phyloP scores from a whole-genome alignment of 768 basidiomycete species.

The Suillus weaverae region DNA sequence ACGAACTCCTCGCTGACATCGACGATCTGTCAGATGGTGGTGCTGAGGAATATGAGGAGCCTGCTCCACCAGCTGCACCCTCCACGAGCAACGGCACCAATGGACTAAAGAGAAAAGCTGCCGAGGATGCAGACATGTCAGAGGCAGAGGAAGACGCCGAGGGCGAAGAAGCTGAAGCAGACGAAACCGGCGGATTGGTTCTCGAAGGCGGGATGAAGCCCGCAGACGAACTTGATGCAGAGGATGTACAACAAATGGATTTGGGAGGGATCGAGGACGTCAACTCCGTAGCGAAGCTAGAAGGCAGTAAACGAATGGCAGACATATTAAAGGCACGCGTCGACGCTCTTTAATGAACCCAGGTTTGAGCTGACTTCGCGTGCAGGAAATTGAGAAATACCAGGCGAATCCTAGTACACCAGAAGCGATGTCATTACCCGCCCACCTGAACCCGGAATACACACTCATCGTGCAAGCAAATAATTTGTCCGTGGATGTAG shows the following conservation, averaged over 20 bases:
- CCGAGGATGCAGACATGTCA: constrained; percentile 53
- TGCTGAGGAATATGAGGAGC: constrained; percentile 50
- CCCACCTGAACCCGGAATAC: constrained; percentile 94
- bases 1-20: constrained; percentile 91
- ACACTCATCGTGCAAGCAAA: constrained; percentile 95
- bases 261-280: constrained; percentile 84
- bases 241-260: constrained; percentile 95
- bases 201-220: constrained; percentile 87
- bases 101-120: constrained; percentile 65
- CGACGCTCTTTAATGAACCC: neutral
- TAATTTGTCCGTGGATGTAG: constrained; percentile 96
- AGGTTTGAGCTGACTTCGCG: neutral
- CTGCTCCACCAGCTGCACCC: constrained; percentile 25
- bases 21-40: constrained; percentile 78
- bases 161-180: constrained; percentile 39
- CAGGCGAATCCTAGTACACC: constrained; percentile 75
- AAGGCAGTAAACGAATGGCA: constrained; percentile 82
- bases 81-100: constrained; percentile 23
- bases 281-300: constrained; percentile 81
- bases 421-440: constrained; percentile 74
- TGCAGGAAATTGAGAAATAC: constrained; percentile 88
- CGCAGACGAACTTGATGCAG: constrained; percentile 93
- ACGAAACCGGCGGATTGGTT: constrained; percentile 55
- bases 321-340: constrained; percentile 71
- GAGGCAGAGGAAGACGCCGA: constrained; percentile 50